phyloP scores from a whole-genome alignment of 305 asterid genomes.

The Lippia alba region DNA sequence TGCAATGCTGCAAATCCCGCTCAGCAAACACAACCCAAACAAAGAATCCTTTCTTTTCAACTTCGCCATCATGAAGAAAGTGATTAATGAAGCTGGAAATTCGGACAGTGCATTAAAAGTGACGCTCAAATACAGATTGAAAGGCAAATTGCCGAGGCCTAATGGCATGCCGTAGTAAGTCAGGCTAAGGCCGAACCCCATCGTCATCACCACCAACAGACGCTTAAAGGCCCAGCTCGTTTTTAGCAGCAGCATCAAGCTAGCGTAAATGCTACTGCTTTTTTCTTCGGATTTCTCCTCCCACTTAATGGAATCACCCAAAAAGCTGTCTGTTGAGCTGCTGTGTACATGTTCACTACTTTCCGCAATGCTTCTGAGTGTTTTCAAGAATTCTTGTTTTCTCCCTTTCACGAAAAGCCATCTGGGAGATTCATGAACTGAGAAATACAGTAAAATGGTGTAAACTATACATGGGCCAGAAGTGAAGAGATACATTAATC shows the following conservation, averaged over 20 bases:
- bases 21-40: slow-evolving; percentile 35
- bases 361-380: too few relatives aligned
- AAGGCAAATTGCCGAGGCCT: slow-evolving; percentile 42
- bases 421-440: too few relatives aligned
- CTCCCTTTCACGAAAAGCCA: too few relatives aligned
- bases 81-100: slow-evolving; percentile 30
- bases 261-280: too few relatives aligned
- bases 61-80: slow-evolving; percentile 31
- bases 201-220: slow-evolving; percentile 25
- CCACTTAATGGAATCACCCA: too few relatives aligned
- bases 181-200: slow-evolving; percentile 46
- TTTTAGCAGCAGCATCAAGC: slow-evolving; percentile 32
- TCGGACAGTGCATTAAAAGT: slow-evolving; percentile 41
- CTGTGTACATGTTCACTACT: too few relatives aligned
- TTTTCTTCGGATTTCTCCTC: too few relatives aligned
- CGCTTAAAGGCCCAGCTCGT: slow-evolving; percentile 37
- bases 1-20: slow-evolving; percentile 38
- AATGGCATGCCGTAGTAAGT: slow-evolving; percentile 53
- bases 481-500: too few relatives aligned
- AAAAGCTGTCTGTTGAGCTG: too few relatives aligned
- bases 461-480: too few relatives aligned
- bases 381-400: too few relatives aligned
- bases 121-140: slow-evolving; percentile 42
- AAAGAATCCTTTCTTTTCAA: slow-evolving; percentile 36
- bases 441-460: too few relatives aligned